Percentiles rank a stretch among this genome's conserved stretches.
Conservation (phyloP, 805 yeast species). For the Spencermartinsiella europaea region DNA sequence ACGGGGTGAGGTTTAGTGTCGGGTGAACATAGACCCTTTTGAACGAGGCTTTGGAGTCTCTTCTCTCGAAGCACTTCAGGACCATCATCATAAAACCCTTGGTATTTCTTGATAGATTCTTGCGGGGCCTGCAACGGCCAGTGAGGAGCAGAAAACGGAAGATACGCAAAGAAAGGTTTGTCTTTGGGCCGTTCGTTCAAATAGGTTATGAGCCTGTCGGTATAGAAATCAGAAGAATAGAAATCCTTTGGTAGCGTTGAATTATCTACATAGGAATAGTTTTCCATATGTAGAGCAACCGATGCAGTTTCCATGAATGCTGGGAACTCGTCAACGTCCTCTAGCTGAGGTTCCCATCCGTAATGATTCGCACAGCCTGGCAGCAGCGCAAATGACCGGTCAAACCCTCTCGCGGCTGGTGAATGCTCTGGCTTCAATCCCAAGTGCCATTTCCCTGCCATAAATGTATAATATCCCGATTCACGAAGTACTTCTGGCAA, state of each 20-base stretch:
- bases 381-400: conserved; percentile 43
- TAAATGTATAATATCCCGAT: conserved; percentile 45
- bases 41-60: conserved; percentile 38
- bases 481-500: conserved; percentile 48
- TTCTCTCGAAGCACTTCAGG: conserved; percentile 35
- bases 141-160: conserved; percentile 63
- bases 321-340: conserved; percentile 6
- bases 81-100: conserved; percentile 43
- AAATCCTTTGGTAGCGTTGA: conserved; percentile 45
- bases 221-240: conserved; percentile 42
- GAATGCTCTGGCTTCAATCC: conserved; percentile 45
- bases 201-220: conserved; percentile 40
- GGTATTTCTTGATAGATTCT: conserved; percentile 43
- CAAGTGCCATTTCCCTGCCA: conserved; percentile 60
- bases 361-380: conserved; percentile 58
- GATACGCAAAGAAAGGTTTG: conserved; percentile 48
- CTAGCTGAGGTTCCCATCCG: conserved; percentile 37
- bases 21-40: conserved; percentile 44
- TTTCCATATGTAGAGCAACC: conserved; percentile 35
- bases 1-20: conserved; percentile 33
- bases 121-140: conserved; percentile 63
- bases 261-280: conserved; percentile 31
- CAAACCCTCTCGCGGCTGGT: conserved; percentile 48
- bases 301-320: conserved; percentile 17
- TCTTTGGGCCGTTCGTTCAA: conserved; percentile 22